Evolutionary conservation across 495 filamentous ascomycete genomes (phyloP).

Genomic region (Amphirosellinia nigrospora): DNA sequence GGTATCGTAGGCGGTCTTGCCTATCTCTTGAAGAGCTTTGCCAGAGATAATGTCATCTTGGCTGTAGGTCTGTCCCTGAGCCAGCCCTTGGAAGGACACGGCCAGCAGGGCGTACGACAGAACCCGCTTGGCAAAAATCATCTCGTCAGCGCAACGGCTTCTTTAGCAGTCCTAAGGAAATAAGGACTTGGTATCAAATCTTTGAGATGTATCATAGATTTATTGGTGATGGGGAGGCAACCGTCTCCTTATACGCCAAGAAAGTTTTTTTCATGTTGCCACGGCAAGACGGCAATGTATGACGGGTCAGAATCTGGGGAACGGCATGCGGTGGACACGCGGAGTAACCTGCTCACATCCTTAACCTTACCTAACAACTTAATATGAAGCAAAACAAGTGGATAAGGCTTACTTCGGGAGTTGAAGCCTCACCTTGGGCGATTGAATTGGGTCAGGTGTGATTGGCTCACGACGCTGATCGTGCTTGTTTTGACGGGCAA

Average conservation of each 20-base stretch:
- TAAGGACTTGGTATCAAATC: not conserved
- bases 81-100: conserved; percentile 36
- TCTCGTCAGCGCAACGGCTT: conserved; percentile 14
- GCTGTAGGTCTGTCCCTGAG: conserved; percentile 35
- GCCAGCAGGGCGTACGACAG: conserved; percentile 31
- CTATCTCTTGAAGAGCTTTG: conserved; percentile 41
- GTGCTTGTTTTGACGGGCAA: conserved; percentile 9
- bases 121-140: conserved; percentile 35
- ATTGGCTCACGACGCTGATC: conserved; percentile 20
- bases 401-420: conserved; percentile 21
- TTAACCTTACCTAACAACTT: conserved; percentile 14
- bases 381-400: conserved; percentile 13
- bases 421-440: conserved; percentile 27
- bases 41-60: conserved; percentile 48
- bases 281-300: conserved; percentile 37
- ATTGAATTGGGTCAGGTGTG: conserved; percentile 17
- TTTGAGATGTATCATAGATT: not conserved
- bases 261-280: conserved; percentile 26
- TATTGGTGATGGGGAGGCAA: not conserved
- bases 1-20: conserved; percentile 42
- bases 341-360: conserved; percentile 9
- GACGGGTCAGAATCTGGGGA: conserved; percentile 33
- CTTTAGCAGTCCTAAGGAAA: not conserved
- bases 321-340: conserved; percentile 8
- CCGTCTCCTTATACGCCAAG: conserved; percentile 32